A percentile compares a stretch with the other conserved stretches of the same genome.
These are phyloP conservation scores for Fusarium palustre DNA, from an alignment of 2,329 filamentous ascomycete genomes.

Conservation along the genomic window DNA sequence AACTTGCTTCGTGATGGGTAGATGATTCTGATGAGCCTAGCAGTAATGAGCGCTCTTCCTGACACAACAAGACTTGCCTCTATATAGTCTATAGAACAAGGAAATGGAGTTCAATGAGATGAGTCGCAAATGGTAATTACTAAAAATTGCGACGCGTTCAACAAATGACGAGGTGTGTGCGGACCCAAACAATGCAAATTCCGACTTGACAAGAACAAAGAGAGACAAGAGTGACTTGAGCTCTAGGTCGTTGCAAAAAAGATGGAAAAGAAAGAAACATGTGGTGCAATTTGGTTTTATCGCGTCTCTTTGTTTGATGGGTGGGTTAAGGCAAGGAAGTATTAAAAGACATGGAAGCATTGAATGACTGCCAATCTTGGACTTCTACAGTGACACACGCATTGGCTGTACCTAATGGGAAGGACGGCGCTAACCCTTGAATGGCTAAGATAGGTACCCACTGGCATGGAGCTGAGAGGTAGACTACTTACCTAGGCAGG, in stretches of 20 bases:
- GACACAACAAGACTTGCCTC: neutral
- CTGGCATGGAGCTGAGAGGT: neutral
- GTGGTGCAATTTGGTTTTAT: neutral
- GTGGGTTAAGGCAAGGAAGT: neutral
- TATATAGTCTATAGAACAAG: neutral
- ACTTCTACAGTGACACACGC: neutral
- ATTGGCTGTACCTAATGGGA: neutral
- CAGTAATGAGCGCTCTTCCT: neutral
- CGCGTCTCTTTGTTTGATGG: slow-evolving; percentile 18
- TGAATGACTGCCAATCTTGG: neutral
- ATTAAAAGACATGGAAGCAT: neutral
- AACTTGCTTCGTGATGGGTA: neutral
- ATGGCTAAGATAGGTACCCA: neutral
- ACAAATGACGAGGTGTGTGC: neutral
- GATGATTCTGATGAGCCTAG: neutral
- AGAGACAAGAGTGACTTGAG: neutral
- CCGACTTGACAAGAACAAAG: slow-evolving; percentile 1
- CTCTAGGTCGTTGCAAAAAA: neutral
- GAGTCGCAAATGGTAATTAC: neutral
- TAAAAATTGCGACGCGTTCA: slow-evolving; percentile 7
- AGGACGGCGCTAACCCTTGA: neutral
- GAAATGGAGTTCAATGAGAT: neutral
- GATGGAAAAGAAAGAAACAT: neutral
- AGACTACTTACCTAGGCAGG: too few species aligned
- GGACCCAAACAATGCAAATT: slow-evolving; percentile 3